Base-by-base conservation (phyloP, 192 early-diverging fungal species). In the Backusella psychrophila region DNA sequence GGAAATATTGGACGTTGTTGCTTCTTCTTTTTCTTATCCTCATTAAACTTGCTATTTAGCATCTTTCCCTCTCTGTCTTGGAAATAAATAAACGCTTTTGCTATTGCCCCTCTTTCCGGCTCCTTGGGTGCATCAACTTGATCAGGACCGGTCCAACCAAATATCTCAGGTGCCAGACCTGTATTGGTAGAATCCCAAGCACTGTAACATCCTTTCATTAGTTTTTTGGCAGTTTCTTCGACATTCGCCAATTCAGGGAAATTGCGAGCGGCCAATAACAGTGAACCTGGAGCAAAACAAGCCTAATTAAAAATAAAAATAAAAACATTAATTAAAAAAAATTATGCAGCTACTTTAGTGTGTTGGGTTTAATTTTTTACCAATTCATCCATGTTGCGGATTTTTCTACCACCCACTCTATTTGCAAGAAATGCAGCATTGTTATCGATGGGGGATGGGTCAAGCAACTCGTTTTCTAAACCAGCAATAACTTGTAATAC, bases 261-360 rank as follows among this genome's bases (percentile, higher is more conserved):
- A 11, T 53, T 67, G n/a, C 83, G 77, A n/a, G 84, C 75, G 3
- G 78, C 82, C 77, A 90, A 80, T 4, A 85, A 78, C 0, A 90
- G 68, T 19, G 83, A 82, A 6, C 87, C 88, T 21, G 82, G 84
- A 8, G 82, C 85, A 76, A 89, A 90, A 67, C 89, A 90, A 6
- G 85, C 82, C 88, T 89, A 76, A 23, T 44, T 19, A 49, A 49
- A 49, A n/a, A 17, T 4, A 49, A n/a, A 2, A 33, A 33, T 33
- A 33, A 33, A 33, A 49, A 12, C 17, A 2, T 6, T 49, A 49
- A 44, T 44, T 44, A 44, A 44, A 44, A 44, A 49, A 49, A 49
- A 49, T 49, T n/a, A 8, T 66, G 35, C 59, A 66, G 49, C 34
- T 11, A 23, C 17, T 31, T 26, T 39, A 49, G 19, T 66, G 19